phyloP scores from a whole-genome alignment of 2,329 filamentous ascomycete genomes.

The Neofusicoccum sp. region DNA sequence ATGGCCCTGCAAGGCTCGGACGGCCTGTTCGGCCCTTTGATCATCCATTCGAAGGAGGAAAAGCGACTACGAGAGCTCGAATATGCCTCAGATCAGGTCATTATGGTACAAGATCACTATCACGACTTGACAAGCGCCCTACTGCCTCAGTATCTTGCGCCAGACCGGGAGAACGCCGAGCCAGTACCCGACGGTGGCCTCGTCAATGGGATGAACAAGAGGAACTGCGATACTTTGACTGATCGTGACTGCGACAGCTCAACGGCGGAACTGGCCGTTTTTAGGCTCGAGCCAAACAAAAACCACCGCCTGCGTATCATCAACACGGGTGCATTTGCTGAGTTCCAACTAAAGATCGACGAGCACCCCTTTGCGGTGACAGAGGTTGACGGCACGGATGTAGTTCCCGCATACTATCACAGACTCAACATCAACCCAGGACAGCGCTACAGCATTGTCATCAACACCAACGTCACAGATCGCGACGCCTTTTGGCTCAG shows the following conservation, averaged over 20 bases:
- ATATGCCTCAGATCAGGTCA: conserved; percentile 58
- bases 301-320: conserved; percentile 74
- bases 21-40: conserved; percentile 65
- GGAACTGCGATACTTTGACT: conserved; percentile 42
- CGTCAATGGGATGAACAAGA: conserved; percentile 45
- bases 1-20: conserved; percentile 70
- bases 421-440: conserved; percentile 66
- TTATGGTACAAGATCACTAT: conserved; percentile 70
- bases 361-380: conserved; percentile 64
- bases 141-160: conserved; percentile 57
- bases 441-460: conserved; percentile 68
- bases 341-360: conserved; percentile 61
- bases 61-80: conserved; percentile 45
- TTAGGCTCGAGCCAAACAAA: conserved; percentile 45
- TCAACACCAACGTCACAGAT: conserved; percentile 53
- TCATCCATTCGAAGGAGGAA: conserved; percentile 58
- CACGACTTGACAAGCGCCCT: conserved; percentile 57
- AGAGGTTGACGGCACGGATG: conserved; percentile 67
- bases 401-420: conserved; percentile 58
- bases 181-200: conserved; percentile 53
- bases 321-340: conserved; percentile 71
- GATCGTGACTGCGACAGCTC: conserved; percentile 40
- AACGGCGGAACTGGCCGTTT: conserved; percentile 31
- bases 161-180: conserved; percentile 56
- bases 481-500: conserved; percentile 49